phyloP scores from a whole-genome alignment of 352 stramenopile species.

The Thraustotheca clavata region DNA sequence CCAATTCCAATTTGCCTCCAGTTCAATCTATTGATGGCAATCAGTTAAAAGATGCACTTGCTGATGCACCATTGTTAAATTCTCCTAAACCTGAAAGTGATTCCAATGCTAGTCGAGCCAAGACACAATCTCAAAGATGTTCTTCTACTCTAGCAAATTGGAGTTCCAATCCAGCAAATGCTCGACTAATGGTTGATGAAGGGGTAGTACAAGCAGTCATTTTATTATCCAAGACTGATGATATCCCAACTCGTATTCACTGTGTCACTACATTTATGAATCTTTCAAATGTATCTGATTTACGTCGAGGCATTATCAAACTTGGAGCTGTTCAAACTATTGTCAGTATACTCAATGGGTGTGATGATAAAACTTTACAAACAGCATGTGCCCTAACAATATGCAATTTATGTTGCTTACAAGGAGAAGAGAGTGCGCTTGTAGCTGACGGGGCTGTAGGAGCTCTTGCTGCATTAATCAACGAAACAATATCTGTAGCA shows the following conservation, averaged over 20 bases:
- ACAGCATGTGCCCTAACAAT: constrained; percentile 79
- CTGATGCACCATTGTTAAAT: constrained; percentile 24
- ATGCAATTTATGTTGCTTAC: constrained; percentile 77
- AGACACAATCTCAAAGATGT: constrained; percentile 49
- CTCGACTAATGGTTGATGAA: constrained; percentile 77
- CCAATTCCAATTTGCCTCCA: background rate
- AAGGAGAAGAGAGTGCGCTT: constrained; percentile 53
- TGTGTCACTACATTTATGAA: constrained; percentile 85
- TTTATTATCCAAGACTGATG: constrained; percentile 52
- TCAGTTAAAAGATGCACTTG: constrained; percentile 45
- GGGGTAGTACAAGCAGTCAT: constrained; percentile 82
- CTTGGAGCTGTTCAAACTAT: constrained; percentile 70
- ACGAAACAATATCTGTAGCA: constrained; percentile 51
- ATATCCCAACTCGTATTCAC: constrained; percentile 48
- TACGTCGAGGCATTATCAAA: constrained; percentile 50
- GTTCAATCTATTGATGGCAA: constrained; percentile 20
- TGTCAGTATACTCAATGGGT: constrained; percentile 55
- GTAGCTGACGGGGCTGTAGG: constrained; percentile 77
- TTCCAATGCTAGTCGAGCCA: background rate
- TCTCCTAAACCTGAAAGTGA: background rate
- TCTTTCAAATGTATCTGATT: constrained; percentile 55
- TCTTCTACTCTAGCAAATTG: constrained; percentile 82
- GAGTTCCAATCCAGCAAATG: constrained; percentile 81
- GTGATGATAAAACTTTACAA: constrained; percentile 50
- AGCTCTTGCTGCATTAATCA: constrained; percentile 76